These are phyloP conservation scores for Fusarium tuaranense DNA, from an alignment of 2,329 filamentous ascomycete species.

Conservation along the genomic window DNA sequence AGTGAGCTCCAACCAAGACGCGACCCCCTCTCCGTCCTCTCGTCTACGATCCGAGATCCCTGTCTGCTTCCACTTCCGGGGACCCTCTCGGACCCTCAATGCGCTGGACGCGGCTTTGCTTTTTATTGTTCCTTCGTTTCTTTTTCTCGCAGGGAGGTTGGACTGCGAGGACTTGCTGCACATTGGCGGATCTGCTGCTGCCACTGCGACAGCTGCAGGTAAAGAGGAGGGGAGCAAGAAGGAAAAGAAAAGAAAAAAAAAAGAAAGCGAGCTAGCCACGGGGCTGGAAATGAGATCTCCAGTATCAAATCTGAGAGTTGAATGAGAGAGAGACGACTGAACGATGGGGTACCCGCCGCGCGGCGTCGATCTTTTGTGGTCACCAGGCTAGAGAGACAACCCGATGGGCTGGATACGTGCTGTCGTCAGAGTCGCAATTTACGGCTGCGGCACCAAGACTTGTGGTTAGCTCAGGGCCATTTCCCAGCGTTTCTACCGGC, in stretches of 20 bases:
- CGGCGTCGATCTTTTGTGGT: constrained; percentile 7
- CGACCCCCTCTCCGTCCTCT: background rate
- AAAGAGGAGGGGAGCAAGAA: background rate
- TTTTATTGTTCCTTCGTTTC: constrained; percentile 20
- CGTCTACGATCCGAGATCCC: constrained; percentile 4
- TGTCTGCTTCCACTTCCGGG: constrained; percentile 5
- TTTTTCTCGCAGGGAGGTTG: constrained; percentile 19
- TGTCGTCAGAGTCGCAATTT: constrained; percentile 21
- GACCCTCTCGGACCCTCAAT: constrained; percentile 11
- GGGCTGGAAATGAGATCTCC: constrained; percentile 37
- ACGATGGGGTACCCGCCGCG: background rate
- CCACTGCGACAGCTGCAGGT: background rate
- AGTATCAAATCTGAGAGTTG: constrained; percentile 16
- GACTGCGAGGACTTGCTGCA: constrained; percentile 2
- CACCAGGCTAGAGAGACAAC: constrained; percentile 21
- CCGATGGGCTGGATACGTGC: constrained; percentile 22
- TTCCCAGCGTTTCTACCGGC: constrained; percentile 14
- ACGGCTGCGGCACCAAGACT: background rate
- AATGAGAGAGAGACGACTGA: background rate
- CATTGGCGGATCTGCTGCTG: background rate
- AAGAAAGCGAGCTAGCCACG: constrained; percentile 16
- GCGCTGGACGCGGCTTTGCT: constrained; percentile 2
- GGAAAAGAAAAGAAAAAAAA: constrained; percentile 6
- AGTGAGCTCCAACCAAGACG: background rate
- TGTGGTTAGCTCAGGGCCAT: background rate